Evolutionary conservation across 1,139 yeast species (phyloP).

Genomic region (Pneumocystis canis): DNA sequence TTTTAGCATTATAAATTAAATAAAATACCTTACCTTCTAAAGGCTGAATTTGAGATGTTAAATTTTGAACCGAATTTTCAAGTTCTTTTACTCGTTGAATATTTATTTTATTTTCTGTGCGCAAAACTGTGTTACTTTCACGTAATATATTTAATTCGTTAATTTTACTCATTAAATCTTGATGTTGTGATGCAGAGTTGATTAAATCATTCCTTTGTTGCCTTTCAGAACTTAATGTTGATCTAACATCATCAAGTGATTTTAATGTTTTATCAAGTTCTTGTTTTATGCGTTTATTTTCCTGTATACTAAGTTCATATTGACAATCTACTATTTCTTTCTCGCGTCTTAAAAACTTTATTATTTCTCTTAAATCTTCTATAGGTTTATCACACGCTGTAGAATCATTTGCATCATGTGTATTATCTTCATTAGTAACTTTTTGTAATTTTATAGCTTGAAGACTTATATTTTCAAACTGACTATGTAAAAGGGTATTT

Average conservation of each 20-base stretch:
- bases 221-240: constrained; percentile 22
- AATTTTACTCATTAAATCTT: constrained; percentile 44
- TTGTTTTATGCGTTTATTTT: constrained; percentile 33
- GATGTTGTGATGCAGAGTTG: constrained; percentile 33
- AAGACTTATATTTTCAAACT: constrained; percentile 37
- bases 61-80: constrained; percentile 25
- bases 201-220: constrained; percentile 30
- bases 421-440: constrained; percentile 3
- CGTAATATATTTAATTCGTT: constrained; percentile 55
- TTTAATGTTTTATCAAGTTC: constrained; percentile 22
- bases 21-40: constrained; percentile 13
- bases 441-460: constrained; percentile 14
- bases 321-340: constrained; percentile 59
- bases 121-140: constrained; percentile 56
- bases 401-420: neutral
- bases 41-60: constrained; percentile 25
- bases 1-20: neutral
- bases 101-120: constrained; percentile 36
- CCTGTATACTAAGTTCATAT: constrained; percentile 36
- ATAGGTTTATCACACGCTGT: constrained; percentile 14
- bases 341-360: constrained; percentile 55
- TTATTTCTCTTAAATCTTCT: constrained; percentile 39
- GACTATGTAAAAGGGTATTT: constrained; percentile 53
- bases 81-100: constrained; percentile 24
- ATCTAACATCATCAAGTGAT: constrained; percentile 24